These are phyloP conservation scores for Pichia sp. DNA, from an alignment of 1,139 yeast genomes.

Conservation along the genomic window DNA sequence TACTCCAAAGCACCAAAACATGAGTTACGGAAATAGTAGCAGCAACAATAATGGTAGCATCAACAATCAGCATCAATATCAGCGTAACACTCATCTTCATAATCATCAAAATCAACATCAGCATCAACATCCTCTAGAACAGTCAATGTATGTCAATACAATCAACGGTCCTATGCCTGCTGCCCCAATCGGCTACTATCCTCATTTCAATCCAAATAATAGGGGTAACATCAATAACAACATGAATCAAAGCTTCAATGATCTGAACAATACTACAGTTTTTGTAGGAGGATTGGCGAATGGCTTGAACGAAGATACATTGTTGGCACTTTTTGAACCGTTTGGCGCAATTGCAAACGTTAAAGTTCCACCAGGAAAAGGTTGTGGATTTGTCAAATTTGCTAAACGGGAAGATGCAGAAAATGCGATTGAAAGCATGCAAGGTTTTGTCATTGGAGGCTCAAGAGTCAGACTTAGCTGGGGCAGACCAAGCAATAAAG, in stretches of 20 bases:
- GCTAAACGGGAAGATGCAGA: conserved; percentile 79
- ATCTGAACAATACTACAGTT: conserved; percentile 87
- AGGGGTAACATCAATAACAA: background rate
- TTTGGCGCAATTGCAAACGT: conserved; percentile 84
- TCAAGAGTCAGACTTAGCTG: conserved; percentile 81
- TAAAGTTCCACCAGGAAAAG: conserved; percentile 86
- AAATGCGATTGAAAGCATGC: conserved; percentile 85
- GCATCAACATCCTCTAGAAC: conserved; percentile 6
- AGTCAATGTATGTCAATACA: conserved; percentile 6
- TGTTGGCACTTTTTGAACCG: conserved; percentile 70
- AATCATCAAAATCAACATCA: background rate
- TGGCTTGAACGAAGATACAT: conserved; percentile 70
- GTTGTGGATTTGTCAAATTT: conserved; percentile 90
- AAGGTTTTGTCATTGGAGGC: conserved; percentile 86
- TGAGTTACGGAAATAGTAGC: conserved; percentile 8
- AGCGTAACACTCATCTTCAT: background rate
- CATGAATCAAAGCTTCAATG: conserved; percentile 34
- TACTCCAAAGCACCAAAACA: conserved; percentile 53
- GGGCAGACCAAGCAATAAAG: conserved; percentile 55
- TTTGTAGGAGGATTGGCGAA: conserved; percentile 86
- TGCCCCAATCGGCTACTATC: conserved; percentile 26
- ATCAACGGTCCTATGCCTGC: conserved; percentile 7
- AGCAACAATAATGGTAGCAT: conserved; percentile 9
- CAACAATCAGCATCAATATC: conserved; percentile 5
- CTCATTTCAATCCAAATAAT: conserved; percentile 5